Percentiles rank a stretch among this genome's conserved stretches.
These are phyloP conservation scores for Tubosaeta sp. DNA, from an alignment of 768 basidiomycete species.

Conservation along the genomic window DNA sequence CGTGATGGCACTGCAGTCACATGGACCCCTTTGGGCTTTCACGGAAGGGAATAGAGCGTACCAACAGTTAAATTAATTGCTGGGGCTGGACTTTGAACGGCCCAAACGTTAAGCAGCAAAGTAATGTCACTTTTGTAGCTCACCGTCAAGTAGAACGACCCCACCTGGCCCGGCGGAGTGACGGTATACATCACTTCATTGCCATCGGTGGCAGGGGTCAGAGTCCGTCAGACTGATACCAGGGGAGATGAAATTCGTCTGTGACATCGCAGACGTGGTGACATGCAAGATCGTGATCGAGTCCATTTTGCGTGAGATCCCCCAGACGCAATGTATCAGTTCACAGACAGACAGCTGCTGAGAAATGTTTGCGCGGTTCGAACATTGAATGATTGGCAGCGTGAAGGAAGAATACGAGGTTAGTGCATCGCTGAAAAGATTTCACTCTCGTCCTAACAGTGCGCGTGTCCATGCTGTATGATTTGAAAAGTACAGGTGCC, in stretches of 20 bases:
- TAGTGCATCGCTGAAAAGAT: neutral
- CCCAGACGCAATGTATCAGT: neutral
- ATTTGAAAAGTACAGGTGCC: neutral
- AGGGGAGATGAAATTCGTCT: neutral
- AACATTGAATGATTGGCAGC: neutral
- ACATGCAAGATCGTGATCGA: neutral
- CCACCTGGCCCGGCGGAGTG: neutral
- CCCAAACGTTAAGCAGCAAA: too few relatives aligned
- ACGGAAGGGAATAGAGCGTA: neutral
- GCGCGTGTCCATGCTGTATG: neutral
- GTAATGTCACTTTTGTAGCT: too few relatives aligned
- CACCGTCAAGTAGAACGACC: neutral
- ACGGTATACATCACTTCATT: neutral
- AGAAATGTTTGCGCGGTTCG: neutral
- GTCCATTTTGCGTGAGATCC: neutral
- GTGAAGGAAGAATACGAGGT: neutral
- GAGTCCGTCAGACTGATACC: neutral
- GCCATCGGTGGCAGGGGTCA: constrained; percentile 1
- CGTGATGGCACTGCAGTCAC: neutral
- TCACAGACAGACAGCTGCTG: neutral
- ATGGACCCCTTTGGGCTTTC: neutral
- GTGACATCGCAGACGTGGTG: neutral
- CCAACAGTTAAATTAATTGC: neutral
- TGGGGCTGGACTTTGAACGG: neutral
- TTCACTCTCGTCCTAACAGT: neutral